Evolutionary conservation across 768 basidiomycete species (phyloP), one percentile per base, ranked within the genome.

Genomic region (Lentinula edodes): DNA sequence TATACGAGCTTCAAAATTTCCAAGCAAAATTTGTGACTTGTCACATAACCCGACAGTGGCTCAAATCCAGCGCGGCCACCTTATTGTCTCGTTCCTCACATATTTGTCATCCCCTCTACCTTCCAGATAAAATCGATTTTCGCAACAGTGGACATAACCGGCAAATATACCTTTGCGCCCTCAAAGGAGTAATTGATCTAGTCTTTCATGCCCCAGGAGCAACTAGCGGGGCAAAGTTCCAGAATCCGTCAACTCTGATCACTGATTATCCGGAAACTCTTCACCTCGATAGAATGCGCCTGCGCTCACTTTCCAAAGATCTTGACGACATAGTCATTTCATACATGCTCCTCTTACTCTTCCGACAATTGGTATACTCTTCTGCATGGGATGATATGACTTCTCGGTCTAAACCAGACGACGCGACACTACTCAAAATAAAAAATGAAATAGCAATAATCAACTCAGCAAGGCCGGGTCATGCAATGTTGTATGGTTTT

Each of bases 321-420:
- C 87, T 87, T 0, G 80, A 85, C 34, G 93, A 95, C 66, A 77
- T 88, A 46, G 84, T 85, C 18, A 83, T 87, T 50, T 73, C 92
- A 55, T 91, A 89, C 74, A 88, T 94, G 84, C 84, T 93, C 66
- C 77, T 92, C 39, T 77, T 94, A 67, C 84, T 93, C 20, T 93
- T 86, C 70, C 85, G 91, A 45, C 89, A 93, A 69, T 82, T 93
- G 65, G 73, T 84, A 43, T 80, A 81, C 66, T 82, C 85, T 58
- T 77, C 59, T 12, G 59, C 38, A 23, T 60, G 36, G 51, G 35
- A 50, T 15, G 45, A 59, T 20, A 69, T 71, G 56, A 72, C 75
- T 74, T 64, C 63, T 39, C 66, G 66, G 64, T 73, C 76, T 55
- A 77, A 75, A 69, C 71, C 83, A 57, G 81, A 79, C 65, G 83